Conservation (phyloP, 768 basidiomycete species). For the Amanita polypyramis region DNA sequence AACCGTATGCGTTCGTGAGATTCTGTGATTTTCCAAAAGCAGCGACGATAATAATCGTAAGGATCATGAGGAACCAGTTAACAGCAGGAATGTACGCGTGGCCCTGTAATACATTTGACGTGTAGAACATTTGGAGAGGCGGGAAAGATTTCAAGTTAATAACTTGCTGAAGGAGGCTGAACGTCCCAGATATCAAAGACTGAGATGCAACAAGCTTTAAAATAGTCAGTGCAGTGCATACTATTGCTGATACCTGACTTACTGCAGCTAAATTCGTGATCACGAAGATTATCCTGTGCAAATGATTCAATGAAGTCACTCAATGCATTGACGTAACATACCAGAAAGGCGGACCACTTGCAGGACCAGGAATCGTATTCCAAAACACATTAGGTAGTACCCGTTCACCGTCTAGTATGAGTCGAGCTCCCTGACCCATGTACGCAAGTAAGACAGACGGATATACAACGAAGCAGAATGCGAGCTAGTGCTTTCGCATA, state of each 20-base stretch:
- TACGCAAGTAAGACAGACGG: conserved; percentile 55
- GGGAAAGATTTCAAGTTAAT: conserved; percentile 51
- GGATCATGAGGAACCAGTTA: conserved; percentile 50
- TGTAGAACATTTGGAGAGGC: conserved; percentile 47
- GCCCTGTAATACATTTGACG: conserved; percentile 50
- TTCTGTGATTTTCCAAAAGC: conserved; percentile 42
- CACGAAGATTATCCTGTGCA: conserved; percentile 43
- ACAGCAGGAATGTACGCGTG: conserved; percentile 57
- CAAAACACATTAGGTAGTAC: conserved; percentile 54
- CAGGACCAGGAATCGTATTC: conserved; percentile 47
- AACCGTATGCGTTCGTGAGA: conserved; percentile 54
- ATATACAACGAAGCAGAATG: conserved; percentile 43
- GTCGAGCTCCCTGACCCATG: conserved; percentile 58
- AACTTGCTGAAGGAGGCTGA: conserved; percentile 52
- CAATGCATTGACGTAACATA: conserved; percentile 11
- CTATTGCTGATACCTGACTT: conserved; percentile 9
- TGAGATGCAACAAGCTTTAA: conserved; percentile 50
- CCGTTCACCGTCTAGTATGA: conserved; percentile 38
- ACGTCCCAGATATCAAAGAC: conserved; percentile 62
- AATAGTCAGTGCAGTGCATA: background rate
- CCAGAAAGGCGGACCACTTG: conserved; percentile 51
- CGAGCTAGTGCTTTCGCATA: conserved; percentile 24
- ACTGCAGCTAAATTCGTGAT: conserved; percentile 57
- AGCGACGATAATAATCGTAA: conserved; percentile 41
- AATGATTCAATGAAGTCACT: background rate